A percentile compares a stretch with the other conserved stretches of the same genome.
phyloP scores from a whole-genome alignment of 495 filamentous ascomycete species.

The Neurospora sp. region DNA sequence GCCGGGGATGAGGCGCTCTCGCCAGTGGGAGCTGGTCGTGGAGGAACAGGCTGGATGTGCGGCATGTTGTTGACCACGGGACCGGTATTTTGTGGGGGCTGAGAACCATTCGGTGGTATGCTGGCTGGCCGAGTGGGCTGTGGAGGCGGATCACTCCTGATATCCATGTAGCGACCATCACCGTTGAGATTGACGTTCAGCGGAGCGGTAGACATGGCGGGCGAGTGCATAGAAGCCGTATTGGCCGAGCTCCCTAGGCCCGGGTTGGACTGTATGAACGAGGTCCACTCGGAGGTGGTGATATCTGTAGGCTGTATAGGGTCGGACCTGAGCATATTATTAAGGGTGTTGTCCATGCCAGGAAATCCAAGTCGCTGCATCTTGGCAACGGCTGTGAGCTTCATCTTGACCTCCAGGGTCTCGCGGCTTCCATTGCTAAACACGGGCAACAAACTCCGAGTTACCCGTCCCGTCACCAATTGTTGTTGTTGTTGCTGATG shows the following conservation, averaged over 20 bases:
- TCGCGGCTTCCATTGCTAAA: slow-evolving; percentile 79
- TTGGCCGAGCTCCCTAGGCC: slow-evolving; percentile 23
- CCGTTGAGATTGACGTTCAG: slow-evolving; percentile 9
- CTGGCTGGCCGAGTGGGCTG: slow-evolving; percentile 14
- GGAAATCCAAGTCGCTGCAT: slow-evolving; percentile 43
- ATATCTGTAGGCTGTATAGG: slow-evolving; percentile 28
- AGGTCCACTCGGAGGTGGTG: slow-evolving; percentile 37
- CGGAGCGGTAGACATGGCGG: slow-evolving; percentile 19
- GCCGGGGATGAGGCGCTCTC: slow-evolving; percentile 12
- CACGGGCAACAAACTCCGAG: slow-evolving; percentile 69
- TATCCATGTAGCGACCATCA: slow-evolving; percentile 11
- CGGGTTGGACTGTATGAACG: slow-evolving; percentile 35
- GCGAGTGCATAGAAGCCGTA: slow-evolving; percentile 17
- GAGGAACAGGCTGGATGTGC: slow-evolving; percentile 1
- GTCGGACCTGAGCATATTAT: slow-evolving; percentile 12
- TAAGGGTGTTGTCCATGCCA: slow-evolving; percentile 12
- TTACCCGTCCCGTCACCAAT: slow-evolving; percentile 84
- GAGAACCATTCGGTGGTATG: slow-evolving; percentile 11
- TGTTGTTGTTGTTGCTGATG: slow-evolving; percentile 41
- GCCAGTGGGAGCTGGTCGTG: slow-evolving; percentile 1
- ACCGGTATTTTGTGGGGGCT: neutral
- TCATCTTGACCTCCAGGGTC: slow-evolving; percentile 88
- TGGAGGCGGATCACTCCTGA: slow-evolving; percentile 10
- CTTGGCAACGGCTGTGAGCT: slow-evolving; percentile 72
- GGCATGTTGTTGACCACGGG: slow-evolving; percentile 3